Conservation (phyloP, 2,329 filamentous ascomycete genomes). For the Nemania serpens region DNA sequence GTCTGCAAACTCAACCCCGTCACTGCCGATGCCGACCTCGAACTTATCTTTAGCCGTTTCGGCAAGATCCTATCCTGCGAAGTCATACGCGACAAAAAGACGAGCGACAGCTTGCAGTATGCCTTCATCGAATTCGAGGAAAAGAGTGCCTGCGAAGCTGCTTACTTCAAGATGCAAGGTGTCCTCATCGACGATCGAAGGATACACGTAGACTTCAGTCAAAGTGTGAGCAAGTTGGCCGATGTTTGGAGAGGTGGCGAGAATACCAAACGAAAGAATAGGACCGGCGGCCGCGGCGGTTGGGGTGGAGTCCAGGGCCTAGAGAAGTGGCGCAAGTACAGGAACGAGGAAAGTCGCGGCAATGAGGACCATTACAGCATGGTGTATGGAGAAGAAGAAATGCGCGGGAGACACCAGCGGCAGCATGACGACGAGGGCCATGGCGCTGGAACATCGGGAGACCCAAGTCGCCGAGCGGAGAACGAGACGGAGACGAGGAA, state of each 20-base stretch:
- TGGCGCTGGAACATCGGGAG: constrained; percentile 33
- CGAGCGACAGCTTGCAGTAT: constrained; percentile 93
- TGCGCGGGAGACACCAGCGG: constrained; percentile 56
- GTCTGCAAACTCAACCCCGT: constrained; percentile 99
- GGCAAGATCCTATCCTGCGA: constrained; percentile 95
- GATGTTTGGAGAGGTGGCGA: constrained; percentile 87
- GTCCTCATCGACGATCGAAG: constrained; percentile 96
- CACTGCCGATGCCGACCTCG: constrained; percentile 89
- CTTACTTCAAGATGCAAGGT: constrained; percentile 98
- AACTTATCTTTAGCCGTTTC: constrained; percentile 96
- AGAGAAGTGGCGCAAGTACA: constrained; percentile 90
- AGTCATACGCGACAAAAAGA: constrained; percentile 91
- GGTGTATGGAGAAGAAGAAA: constrained; percentile 78
- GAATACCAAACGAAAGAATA: constrained; percentile 72
- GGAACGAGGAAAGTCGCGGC: constrained; percentile 61
- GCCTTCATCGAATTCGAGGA: constrained; percentile 97
- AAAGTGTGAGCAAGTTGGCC: constrained; percentile 86
- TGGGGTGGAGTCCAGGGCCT: constrained; percentile 89
- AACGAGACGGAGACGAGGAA: constrained; percentile 8
- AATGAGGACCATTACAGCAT: constrained; percentile 67
- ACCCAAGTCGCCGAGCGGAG: constrained; percentile 21
- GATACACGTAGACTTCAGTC: constrained; percentile 98
- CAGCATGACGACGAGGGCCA: constrained; percentile 42
- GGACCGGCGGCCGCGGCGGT: constrained; percentile 63
- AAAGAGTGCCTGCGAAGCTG: constrained; percentile 88